Evolutionary conservation across 352 stramenopile species (phyloP).

Genomic region (Pythium brachiatum): DNA sequence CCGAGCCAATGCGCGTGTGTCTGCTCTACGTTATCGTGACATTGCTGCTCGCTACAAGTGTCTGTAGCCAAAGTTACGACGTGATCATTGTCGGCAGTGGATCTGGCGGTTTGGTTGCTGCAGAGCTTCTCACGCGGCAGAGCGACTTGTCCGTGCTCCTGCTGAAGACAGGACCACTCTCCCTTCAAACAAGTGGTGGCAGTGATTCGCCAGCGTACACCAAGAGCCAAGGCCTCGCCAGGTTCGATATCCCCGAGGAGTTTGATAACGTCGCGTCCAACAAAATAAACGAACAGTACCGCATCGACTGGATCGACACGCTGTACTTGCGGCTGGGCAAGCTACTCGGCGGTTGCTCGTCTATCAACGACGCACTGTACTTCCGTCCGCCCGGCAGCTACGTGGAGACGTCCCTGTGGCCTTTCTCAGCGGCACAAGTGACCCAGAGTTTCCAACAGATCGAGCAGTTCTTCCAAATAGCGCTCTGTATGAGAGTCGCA

Average conservation of each 20-base stretch:
- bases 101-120: constrained; percentile 53
- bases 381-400: constrained; percentile 54
- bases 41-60: not conserved
- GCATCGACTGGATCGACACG: constrained; percentile 45
- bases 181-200: constrained; percentile 42
- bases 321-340: constrained; percentile 70
- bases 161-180: constrained; percentile 50
- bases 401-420: constrained; percentile 12
- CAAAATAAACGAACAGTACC: constrained; percentile 38
- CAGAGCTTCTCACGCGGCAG: constrained; percentile 57
- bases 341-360: constrained; percentile 74
- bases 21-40: not conserved
- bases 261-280: constrained; percentile 38
- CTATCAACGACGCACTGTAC: constrained; percentile 85
- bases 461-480: constrained; percentile 66
- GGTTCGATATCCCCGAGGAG: constrained; percentile 74
- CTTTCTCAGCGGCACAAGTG: no score
- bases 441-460: constrained; percentile 20
- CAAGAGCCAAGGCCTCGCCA: constrained; percentile 37
- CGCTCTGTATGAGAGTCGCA: constrained; percentile 78
- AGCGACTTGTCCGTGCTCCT: constrained; percentile 47
- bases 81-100: constrained; percentile 61
- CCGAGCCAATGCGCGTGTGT: not conserved
- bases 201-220: constrained; percentile 47
- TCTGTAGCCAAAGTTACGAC: constrained; percentile 32